Evolutionary conservation across 345 rosid genomes (phyloP).

Genomic region (Alliaria petiolata): DNA sequence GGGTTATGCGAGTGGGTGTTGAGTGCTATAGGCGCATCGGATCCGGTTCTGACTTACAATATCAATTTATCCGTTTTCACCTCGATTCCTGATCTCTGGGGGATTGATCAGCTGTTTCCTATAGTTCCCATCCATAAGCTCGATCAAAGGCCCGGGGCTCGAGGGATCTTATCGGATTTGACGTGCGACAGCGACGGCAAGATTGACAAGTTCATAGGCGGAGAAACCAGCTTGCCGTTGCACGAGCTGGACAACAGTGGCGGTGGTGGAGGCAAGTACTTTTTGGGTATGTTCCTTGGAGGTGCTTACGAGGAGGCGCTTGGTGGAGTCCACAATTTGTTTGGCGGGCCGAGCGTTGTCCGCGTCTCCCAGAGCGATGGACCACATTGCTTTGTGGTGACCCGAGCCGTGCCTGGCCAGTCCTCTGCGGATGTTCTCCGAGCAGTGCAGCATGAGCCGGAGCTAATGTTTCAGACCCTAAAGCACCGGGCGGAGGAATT

Average conservation of each 20-base stretch:
- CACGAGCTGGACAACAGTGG: constrained; percentile 64
- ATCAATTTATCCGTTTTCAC: constrained; percentile 87
- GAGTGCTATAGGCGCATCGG: constrained; percentile 49
- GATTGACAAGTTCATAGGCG: constrained; percentile 86
- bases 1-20: constrained; percentile 69
- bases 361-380: constrained; percentile 88
- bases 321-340: constrained; percentile 94
- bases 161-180: constrained; percentile 78
- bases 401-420: constrained; percentile 78
- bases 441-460: constrained; percentile 93
- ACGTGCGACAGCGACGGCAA: constrained; percentile 97
- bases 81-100: constrained; percentile 98
- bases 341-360: constrained; percentile 90
- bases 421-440: constrained; percentile 90
- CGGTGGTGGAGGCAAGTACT: constrained; percentile 38
- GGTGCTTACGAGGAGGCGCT: constrained; percentile 99
- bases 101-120: constrained; percentile 88
- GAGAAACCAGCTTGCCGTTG: constrained; percentile 79
- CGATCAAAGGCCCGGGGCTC: constrained; percentile 64
- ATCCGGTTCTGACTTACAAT: constrained; percentile 62
- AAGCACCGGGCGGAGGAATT: constrained; percentile 79
- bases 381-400: constrained; percentile 88
- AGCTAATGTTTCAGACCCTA: constrained; percentile 88
- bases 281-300: constrained; percentile 94
- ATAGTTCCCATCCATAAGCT: constrained; percentile 83